A percentile compares a stretch with the other conserved stretches of the same genome.
Evolutionary conservation across 768 basidiomycete genomes (phyloP).

Genomic region (Lactarius hengduanensis): DNA sequence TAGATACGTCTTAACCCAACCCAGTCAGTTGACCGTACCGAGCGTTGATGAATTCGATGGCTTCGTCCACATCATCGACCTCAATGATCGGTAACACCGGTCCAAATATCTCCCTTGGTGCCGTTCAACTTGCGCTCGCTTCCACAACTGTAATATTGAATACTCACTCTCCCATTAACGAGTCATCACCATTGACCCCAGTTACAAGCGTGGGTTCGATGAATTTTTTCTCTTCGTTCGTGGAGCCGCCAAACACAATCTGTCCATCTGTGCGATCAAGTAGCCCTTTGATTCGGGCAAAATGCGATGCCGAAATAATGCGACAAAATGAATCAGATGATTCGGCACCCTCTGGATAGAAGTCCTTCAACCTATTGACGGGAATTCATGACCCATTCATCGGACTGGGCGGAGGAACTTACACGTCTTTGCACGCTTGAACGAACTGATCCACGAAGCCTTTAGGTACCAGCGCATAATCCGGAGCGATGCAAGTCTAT

Average conservation of each 20-base stretch:
- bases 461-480: slow-evolving; percentile 48
- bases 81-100: slow-evolving; percentile 75
- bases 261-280: slow-evolving; percentile 65
- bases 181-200: slow-evolving; percentile 60
- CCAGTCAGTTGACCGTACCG: slow-evolving; percentile 37
- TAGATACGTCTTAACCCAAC: background rate
- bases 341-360: slow-evolving; percentile 51
- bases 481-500: slow-evolving; percentile 68
- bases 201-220: slow-evolving; percentile 74
- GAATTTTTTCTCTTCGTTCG: slow-evolving; percentile 53
- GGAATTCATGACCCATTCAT: background rate
- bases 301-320: slow-evolving; percentile 54
- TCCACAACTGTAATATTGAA: background rate
- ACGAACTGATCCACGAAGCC: slow-evolving; percentile 41
- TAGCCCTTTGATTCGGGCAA: slow-evolving; percentile 55
- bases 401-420: slow-evolving; percentile 26
- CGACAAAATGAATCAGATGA: slow-evolving; percentile 47
- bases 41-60: slow-evolving; percentile 63
- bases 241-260: slow-evolving; percentile 62
- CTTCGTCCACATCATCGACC: slow-evolving; percentile 67
- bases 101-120: slow-evolving; percentile 74
- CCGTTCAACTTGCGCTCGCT: background rate
- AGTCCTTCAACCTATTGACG: slow-evolving; percentile 46
- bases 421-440: slow-evolving; percentile 45
- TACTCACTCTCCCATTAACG: slow-evolving; percentile 73